phyloP scores from a whole-genome alignment of 2,329 filamentous ascomycete genomes.

The Phyllosticta ampelicida region DNA sequence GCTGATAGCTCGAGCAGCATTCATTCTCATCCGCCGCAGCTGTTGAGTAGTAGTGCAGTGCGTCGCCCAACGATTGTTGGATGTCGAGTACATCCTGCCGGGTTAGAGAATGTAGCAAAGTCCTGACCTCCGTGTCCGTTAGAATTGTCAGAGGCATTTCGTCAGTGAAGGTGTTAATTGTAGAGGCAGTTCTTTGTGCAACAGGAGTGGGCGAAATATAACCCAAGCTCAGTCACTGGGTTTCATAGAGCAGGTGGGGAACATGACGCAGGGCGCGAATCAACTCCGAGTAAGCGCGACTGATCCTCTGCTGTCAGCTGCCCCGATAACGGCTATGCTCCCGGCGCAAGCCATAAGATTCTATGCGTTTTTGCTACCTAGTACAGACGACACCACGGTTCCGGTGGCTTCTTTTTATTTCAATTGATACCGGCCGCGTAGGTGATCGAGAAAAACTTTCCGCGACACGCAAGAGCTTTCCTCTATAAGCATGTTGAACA shows the following conservation, averaged over 20 bases:
- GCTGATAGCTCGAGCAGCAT: conserved; percentile 51
- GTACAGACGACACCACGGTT: neutral
- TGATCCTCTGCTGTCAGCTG: neutral
- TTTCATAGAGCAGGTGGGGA: neutral
- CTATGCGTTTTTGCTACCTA: neutral
- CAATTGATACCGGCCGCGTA: too few relatives aligned
- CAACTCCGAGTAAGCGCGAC: neutral
- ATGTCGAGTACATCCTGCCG: conserved; percentile 48
- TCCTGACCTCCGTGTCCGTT: conserved; percentile 44
- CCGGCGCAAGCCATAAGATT: neutral
- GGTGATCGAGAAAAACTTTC: too few relatives aligned
- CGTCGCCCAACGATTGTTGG: conserved; percentile 47
- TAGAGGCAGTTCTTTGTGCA: neutral
- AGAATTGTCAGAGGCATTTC: conserved; percentile 52
- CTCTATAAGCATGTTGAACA: neutral
- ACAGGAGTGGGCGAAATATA: neutral
- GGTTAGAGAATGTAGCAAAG: conserved; percentile 44
- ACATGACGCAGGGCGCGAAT: neutral
- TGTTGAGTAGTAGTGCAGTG: conserved; percentile 55
- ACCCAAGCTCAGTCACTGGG: neutral
- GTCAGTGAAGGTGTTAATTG: neutral
- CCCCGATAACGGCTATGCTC: neutral
- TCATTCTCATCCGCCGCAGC: conserved; percentile 44
- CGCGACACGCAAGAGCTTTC: too few relatives aligned
- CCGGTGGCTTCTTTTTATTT: too few relatives aligned